Evolutionary conservation across 106 monocot genomes (phyloP).

Genomic region (Agapanthus africanus): DNA sequence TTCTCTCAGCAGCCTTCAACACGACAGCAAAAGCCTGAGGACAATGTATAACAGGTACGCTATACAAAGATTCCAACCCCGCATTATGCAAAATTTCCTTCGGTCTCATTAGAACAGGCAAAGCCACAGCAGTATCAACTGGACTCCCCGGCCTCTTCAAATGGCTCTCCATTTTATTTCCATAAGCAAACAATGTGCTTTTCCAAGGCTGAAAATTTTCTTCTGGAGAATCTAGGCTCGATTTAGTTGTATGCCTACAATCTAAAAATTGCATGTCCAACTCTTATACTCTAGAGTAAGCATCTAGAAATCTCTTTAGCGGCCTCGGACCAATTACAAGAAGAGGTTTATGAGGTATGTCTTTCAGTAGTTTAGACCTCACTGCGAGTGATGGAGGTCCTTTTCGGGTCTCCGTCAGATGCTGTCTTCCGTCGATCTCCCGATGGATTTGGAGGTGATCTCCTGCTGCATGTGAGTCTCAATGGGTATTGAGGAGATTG

Average conservation of each 20-base stretch:
- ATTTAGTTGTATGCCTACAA: conserved; percentile 73
- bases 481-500: too few species aligned
- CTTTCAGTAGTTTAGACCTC: conserved; percentile 52
- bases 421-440: too few species aligned
- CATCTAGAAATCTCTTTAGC: conserved; percentile 81
- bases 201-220: conserved; percentile 12
- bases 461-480: too few species aligned
- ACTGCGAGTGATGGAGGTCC: too few species aligned
- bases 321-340: conserved; percentile 86
- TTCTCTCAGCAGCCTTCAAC: conserved; percentile 48
- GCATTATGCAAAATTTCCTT: conserved; percentile 48
- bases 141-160: conserved; percentile 57
- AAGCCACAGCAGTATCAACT: conserved; percentile 25
- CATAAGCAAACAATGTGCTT: conserved; percentile 41
- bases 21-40: conserved; percentile 93
- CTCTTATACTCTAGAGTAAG: conserved; percentile 87
- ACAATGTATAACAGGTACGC: conserved; percentile 95
- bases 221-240: conserved; percentile 17
- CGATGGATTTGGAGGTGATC: too few species aligned
- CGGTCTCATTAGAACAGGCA: conserved; percentile 41
- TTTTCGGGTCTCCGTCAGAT: too few species aligned
- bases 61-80: conserved; percentile 63
- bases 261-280: conserved; percentile 91
- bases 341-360: conserved; percentile 57
- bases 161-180: conserved; percentile 71